Evolutionary conservation across 177 flowering plant species (phyloP).

Genomic region (Tripterygium wilfordii): DNA sequence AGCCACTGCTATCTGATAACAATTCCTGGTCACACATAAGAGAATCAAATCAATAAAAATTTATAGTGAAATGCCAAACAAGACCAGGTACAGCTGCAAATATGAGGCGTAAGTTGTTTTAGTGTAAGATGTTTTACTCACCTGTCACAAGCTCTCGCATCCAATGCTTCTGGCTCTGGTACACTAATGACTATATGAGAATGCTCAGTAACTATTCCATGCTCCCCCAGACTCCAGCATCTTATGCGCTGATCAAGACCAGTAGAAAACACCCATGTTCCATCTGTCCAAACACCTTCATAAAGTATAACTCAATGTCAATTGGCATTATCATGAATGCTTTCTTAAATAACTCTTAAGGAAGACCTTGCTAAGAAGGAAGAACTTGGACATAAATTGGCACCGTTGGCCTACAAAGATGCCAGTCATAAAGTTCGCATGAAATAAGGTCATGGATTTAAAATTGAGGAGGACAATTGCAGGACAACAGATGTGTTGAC

Average conservation of each 20-base stretch:
- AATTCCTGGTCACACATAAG: conserved; percentile 50
- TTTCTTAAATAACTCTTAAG: too few relatives aligned
- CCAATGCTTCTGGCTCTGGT: conserved; percentile 93
- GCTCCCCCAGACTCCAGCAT: conserved; percentile 55
- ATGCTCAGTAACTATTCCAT: conserved; percentile 53
- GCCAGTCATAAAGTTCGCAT: too few relatives aligned
- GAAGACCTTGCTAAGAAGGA: too few relatives aligned
- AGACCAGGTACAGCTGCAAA: not conserved
- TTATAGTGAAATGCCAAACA: not conserved
- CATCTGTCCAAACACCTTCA: conserved; percentile 95
- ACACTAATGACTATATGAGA: conserved; percentile 61
- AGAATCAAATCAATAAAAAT: not conserved
- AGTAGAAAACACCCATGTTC: conserved; percentile 78
- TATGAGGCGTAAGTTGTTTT: not conserved
- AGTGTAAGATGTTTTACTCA: conserved; percentile 18
- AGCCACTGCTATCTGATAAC: conserved; percentile 80
- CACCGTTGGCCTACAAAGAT: too few relatives aligned
- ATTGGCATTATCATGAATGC: not conserved
- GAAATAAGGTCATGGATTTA: too few relatives aligned
- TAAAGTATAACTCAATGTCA: conserved; percentile 9
- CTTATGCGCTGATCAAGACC: conserved; percentile 98
- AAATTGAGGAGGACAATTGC: too few relatives aligned
- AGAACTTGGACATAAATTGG: too few relatives aligned
- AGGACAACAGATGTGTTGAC: too few relatives aligned
- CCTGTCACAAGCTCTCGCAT: conserved; percentile 64